These are phyloP conservation scores for Pichia sp. DNA, from an alignment of 1,139 yeast genomes.

Conservation along the genomic window DNA sequence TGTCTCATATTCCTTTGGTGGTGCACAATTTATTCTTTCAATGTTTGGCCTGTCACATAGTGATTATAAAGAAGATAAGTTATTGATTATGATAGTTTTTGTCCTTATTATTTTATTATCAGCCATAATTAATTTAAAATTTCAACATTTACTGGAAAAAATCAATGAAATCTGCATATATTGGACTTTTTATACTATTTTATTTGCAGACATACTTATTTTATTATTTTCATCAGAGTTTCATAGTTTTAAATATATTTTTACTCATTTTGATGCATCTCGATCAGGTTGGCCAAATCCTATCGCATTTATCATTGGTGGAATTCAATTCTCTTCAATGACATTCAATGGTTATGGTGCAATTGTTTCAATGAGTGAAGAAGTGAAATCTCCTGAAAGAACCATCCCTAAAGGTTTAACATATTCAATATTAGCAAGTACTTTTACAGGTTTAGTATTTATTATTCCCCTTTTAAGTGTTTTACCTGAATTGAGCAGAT, in stretches of 20 bases:
- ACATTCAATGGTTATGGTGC: conserved; percentile 80
- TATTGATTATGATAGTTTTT: conserved; percentile 51
- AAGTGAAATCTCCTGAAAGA: conserved; percentile 67
- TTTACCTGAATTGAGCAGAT: conserved; percentile 52
- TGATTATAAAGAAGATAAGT: conserved; percentile 50
- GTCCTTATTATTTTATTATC: conserved; percentile 50
- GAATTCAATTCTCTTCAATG: conserved; percentile 72
- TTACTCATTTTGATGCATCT: conserved; percentile 64
- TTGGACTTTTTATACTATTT: conserved; percentile 70
- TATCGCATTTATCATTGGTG: conserved; percentile 68
- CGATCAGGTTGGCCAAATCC: conserved; percentile 68
- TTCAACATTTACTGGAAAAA: conserved; percentile 51
- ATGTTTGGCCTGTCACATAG: conserved; percentile 55
- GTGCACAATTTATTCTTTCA: conserved; percentile 63
- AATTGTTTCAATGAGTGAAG: conserved; percentile 77
- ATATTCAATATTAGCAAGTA: conserved; percentile 56
- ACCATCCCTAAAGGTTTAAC: conserved; percentile 76
- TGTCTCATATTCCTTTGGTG: conserved; percentile 65
- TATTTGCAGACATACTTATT: conserved; percentile 57
- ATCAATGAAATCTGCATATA: conserved; percentile 62
- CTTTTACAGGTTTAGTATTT: conserved; percentile 63
- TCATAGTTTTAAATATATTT: conserved; percentile 51
- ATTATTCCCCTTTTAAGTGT: conserved; percentile 66
- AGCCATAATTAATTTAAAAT: conserved; percentile 55
- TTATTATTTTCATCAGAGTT: conserved; percentile 55